Evolutionary conservation across 176 grass and related monocot genomes (phyloP), one percentile per base, ranked within the genome.

Genomic region (Poa annua): DNA sequence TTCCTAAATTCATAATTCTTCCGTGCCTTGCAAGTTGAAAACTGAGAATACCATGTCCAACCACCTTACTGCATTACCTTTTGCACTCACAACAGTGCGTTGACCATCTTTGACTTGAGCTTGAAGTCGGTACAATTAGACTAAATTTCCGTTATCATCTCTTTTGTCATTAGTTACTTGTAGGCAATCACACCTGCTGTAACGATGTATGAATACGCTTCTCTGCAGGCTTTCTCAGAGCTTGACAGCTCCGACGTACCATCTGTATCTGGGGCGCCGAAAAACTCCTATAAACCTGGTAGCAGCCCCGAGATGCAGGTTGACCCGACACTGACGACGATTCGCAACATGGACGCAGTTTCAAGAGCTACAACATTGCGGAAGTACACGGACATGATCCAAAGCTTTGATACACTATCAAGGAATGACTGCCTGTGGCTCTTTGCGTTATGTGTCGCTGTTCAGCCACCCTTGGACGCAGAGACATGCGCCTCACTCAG

Each of bases 391-490:
- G 47, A 81, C 48, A 90, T 88, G 90, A 66, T 91, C 32, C 87
- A 93, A 26, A 92, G 92, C 74, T 68, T 84, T 77, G 80, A 75
- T 56, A 59, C 68, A 11, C 53, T 98, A 6, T 93, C 87, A n/a
- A 88, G 81, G 83, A 86, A 93, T 16, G 81, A 98, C 48, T 98
- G 92, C 82, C n/a, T 95, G 19, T 95, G 92, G 89, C 64, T 95
- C 8, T 98, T 98, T 91, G 87, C 92, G 17, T 36, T 98, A 6
- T 93, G 88, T 55, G 85, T 85, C 3, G 65, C 85, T 10, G 85
- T 98, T 3, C 89, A 95, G 17, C 61, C 75, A 35, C 96, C 92
- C 26, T 52, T 95, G 8, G 70, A 92, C 3, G 89, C 83, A 1
- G 89, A 93, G 66, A 92, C 89, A 9, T 95, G 87, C 39, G 85